Conservation (phyloP, 768 basidiomycete genomes). For the Leccinum sublutescens region DNA sequence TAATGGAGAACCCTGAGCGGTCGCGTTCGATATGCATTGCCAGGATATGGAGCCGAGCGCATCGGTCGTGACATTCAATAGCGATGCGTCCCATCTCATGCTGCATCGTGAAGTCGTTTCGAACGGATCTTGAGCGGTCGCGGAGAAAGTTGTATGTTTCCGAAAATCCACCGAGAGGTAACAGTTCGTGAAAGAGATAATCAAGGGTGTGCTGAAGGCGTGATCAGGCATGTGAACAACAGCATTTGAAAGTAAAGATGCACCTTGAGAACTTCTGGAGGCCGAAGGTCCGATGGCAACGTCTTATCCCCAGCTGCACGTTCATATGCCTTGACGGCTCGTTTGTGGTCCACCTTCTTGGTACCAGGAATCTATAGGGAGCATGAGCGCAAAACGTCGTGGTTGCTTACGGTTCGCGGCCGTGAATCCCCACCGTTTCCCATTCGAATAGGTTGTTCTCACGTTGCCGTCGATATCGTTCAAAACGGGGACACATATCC, state of each 20-base stretch:
- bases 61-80: constrained; percentile 90
- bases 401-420: constrained; percentile 1
- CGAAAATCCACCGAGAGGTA: constrained; percentile 66
- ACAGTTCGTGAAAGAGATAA: constrained; percentile 86
- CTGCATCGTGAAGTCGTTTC: constrained; percentile 95
- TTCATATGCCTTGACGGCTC: constrained; percentile 94
- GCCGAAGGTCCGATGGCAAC: constrained; percentile 88
- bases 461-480: constrained; percentile 85
- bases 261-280: constrained; percentile 80
- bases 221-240: not conserved
- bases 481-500: constrained; percentile 95
- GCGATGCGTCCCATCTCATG: constrained; percentile 72
- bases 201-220: constrained; percentile 71
- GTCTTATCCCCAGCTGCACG: constrained; percentile 92
- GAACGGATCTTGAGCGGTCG: constrained; percentile 85
- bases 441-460: constrained; percentile 85
- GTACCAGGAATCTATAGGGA: constrained; percentile 69
- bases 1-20: constrained; percentile 53
- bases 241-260: constrained; percentile 11
- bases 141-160: constrained; percentile 81
- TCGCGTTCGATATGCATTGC: constrained; percentile 69
- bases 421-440: constrained; percentile 64
- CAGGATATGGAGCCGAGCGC: constrained; percentile 91
- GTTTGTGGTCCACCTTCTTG: constrained; percentile 80
- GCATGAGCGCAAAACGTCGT: constrained; percentile 33